Evolutionary conservation across 768 basidiomycete genomes (phyloP).

Genomic region (Tricholoma sp.): DNA sequence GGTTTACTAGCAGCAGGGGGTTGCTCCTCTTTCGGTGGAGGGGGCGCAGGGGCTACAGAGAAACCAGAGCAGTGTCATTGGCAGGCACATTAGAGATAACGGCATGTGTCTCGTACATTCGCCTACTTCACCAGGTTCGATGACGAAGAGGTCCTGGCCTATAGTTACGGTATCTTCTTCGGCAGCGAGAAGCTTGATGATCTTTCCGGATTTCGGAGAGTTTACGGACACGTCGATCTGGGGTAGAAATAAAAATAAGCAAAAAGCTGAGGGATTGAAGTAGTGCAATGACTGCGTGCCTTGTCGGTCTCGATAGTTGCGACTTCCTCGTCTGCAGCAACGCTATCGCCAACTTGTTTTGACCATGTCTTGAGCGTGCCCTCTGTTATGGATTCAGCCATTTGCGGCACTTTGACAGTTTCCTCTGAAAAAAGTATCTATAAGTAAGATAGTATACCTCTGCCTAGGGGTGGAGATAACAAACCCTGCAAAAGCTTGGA

Average conservation of each 20-base stretch:
- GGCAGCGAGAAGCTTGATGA: constrained; percentile 77
- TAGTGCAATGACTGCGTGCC: constrained; percentile 38
- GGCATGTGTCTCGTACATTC: constrained; percentile 32
- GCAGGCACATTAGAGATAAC: not conserved
- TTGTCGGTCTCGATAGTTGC: constrained; percentile 99
- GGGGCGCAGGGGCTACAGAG: constrained; percentile 20
- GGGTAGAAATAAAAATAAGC: not conserved
- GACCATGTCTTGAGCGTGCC: constrained; percentile 94
- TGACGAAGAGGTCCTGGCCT: constrained; percentile 89
- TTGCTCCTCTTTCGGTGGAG: constrained; percentile 30
- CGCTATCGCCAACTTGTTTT: constrained; percentile 89
- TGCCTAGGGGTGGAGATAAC: constrained; percentile 7
- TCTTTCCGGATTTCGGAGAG: constrained; percentile 82
- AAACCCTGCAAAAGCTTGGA: constrained; percentile 66
- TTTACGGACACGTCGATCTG: constrained; percentile 98
- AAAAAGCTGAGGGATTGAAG: constrained; percentile 3
- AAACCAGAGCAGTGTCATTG: not conserved
- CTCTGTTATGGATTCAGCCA: constrained; percentile 98
- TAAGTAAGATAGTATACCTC: not conserved
- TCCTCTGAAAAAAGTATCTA: constrained; percentile 45
- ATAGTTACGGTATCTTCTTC: constrained; percentile 95
- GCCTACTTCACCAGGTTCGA: constrained; percentile 75
- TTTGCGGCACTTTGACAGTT: constrained; percentile 92
- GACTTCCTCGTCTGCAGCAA: constrained; percentile 91
- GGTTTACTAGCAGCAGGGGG: constrained; percentile 22